Base-by-base conservation (phyloP, 1,284 basidiomycete species). In the Waitea zeae region DNA sequence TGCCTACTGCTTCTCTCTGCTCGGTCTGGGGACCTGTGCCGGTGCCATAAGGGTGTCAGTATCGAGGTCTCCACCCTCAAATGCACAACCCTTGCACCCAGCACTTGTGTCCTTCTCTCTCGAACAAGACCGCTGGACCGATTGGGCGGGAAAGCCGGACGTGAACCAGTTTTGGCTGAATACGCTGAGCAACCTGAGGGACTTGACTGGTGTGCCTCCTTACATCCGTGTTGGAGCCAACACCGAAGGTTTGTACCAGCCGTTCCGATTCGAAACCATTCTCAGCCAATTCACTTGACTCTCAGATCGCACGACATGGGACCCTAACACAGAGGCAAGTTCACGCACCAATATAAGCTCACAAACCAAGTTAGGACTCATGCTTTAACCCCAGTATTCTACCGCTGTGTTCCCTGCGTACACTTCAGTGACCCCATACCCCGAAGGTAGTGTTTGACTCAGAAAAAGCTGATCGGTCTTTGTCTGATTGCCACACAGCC, bases 71-170 rank as follows among this genome's bases (percentile, higher is more conserved):
- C 7, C 22, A 7, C 22, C 22, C 7, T 26, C 22, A 7, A n/a
- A n/a, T 26, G 7, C 22, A 7, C 22, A 26, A 26, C 7, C 22
- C n/a, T n/a, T 26, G 7, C 7, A 26, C n/a, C 22, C 7, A 7
- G 22, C 22, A 7, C 22, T 26, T n/a, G 22, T 26, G 7, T 26
- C 22, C 7, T 26, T 26, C n/a, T 78, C 72, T n/a, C 64, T 79
- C 36, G 75, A 77, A 46, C 67, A 75, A 46, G 73, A 78, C 43
- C 54, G 67, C 12, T 78, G 72, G 72, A 56, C 59, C 11, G 70
- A 74, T 39, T 79, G 74, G 74, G 51, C 51, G 11, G 73, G 75
- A 9, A 58, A 54, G 1, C 50, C 55, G 9, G 48, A 57, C 3
- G 52, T 51, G 27, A 76, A 76, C 44, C 38, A 59, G 12, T 77